These are phyloP conservation scores for Trichoderma oligosporum DNA, from an alignment of 2,329 filamentous ascomycete genomes.

Conservation along the genomic window DNA sequence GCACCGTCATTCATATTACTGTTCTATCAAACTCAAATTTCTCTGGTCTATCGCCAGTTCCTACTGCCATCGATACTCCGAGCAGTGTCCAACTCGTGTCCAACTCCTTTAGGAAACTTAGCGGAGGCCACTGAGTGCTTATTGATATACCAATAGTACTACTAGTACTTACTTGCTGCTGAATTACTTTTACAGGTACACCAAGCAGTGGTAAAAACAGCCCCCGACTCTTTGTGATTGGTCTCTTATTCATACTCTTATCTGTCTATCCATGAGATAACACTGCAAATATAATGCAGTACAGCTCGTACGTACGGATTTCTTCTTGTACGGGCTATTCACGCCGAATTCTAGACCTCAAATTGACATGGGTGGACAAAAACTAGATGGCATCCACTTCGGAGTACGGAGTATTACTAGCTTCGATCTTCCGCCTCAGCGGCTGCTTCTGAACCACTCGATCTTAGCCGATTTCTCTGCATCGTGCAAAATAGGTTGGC, in stretches of 20 bases:
- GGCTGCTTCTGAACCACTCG: background rate
- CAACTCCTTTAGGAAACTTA: background rate
- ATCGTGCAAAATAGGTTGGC: background rate
- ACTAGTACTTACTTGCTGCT: no score
- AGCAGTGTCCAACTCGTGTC: background rate
- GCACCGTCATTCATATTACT: background rate
- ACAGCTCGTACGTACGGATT: background rate
- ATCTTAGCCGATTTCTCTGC: background rate
- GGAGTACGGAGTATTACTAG: no score
- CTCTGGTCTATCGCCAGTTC: background rate
- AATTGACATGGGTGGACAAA: background rate
- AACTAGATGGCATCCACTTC: constrained; percentile 9
- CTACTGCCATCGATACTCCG: background rate
- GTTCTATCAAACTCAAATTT: background rate
- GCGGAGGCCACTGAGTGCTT: background rate
- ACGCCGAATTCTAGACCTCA: background rate
- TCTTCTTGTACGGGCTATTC: background rate
- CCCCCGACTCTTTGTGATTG: background rate
- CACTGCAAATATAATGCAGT: background rate
- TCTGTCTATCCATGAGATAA: background rate
- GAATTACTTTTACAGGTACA: background rate
- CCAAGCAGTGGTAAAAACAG: background rate
- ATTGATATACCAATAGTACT: no score
- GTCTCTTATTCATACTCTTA: background rate
- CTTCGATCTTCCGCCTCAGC: constrained; percentile 12